Base-by-base conservation (phyloP, 2,329 filamentous ascomycete species). In the Cordyceps militaris region DNA sequence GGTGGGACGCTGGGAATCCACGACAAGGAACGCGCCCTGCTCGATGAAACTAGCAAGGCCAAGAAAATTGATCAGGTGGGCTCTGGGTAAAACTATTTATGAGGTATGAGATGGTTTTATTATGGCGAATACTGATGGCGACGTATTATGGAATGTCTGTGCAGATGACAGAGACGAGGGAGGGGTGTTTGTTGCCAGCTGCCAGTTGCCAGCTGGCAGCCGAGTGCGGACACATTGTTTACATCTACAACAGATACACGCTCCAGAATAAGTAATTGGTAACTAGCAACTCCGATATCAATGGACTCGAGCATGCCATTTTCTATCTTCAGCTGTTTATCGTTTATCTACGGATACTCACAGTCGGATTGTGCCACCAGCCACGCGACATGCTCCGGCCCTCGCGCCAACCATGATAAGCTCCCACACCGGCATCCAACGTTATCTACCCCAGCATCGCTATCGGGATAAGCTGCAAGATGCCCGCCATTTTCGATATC, bases 361-460 rank as follows among this genome's bases (percentile, higher is more conserved):
- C 42, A 30, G n/a, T 13, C 36, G 36, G 42, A 38, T 55, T 44
- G 30, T 26, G 16, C 52, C 23, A 24, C n/a, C 26, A 21, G 32
- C 53, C 32, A 38, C 28, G 32, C 32, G 51, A 54, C 30, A 54
- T 54, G 30, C 19, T 36, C 16, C 21, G 16, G 30, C 30, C 51
- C 42, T 54, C 36, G n/a, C 23, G 51, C 40, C 42, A 21, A 24
- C 19, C 43, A 47, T 56, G 53, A 56, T 56, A 56, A 56, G 53
- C 53, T 9, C 7, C 6, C 43, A 23, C 32, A 28, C 23, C 21
- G 14, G 19, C 40, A 9, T 21, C 30, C 42, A 46, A 14, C 51
- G 51, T 34, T 54, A 54, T 54, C 51, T 54, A 54, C 51, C 51
- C 51, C 30, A 46, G 42, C 42, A 54, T 54, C 40, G 40, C 42